Evolutionary conservation across 257 asterid species (phyloP), one percentile per base, ranked within the genome.

Genomic region (Petunia axillaris): DNA sequence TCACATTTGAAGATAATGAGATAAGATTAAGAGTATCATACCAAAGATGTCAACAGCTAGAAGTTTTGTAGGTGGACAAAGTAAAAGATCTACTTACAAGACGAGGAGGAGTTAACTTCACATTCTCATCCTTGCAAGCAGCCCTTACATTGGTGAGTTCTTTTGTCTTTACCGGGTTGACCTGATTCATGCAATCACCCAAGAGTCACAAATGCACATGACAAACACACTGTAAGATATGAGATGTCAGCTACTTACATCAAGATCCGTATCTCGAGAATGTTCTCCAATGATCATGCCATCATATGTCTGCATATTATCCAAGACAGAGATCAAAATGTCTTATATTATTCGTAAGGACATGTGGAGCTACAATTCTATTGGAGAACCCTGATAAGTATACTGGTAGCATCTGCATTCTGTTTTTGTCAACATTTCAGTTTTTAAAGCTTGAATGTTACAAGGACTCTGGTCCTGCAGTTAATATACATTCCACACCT

Each of bases 211-310:
- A 62, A 52, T 81, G 50, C 48, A 41, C 77, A 57, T 80, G 50
- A 41, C 73, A 59, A 55, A 48, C 50, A 35, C 46, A 40, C 53
- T 5, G 8, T 60, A 73, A 11, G 82, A 53, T 5, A 78, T n/a
- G 15, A 43, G 65, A 81, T 58, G 8, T 77, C 7, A 10, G 40
- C 48, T 80, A 41, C 96, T 92, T 88, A 96, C 99, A 84, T 96
- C 99, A 85, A 96, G 98, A 87, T 96, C 99, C 25, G 96, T 79
- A 81, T 96, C 99, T 65, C 99, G 92, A 5, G 99, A 92, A 88
- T 96, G 97, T 85, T 96, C 98, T 81, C 99, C 99, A 62, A 96
- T 88, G 79, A 96, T 96, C 99, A 96, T 96, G 86, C 99, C 99
- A 83, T 96, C 98, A 86, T 96, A 96, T 78, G 99, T 25, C 99